Evolutionary conservation across 495 filamentous ascomycete genomes (phyloP), one percentile per base, ranked within the genome.

Genomic region (Neurospora sp.): DNA sequence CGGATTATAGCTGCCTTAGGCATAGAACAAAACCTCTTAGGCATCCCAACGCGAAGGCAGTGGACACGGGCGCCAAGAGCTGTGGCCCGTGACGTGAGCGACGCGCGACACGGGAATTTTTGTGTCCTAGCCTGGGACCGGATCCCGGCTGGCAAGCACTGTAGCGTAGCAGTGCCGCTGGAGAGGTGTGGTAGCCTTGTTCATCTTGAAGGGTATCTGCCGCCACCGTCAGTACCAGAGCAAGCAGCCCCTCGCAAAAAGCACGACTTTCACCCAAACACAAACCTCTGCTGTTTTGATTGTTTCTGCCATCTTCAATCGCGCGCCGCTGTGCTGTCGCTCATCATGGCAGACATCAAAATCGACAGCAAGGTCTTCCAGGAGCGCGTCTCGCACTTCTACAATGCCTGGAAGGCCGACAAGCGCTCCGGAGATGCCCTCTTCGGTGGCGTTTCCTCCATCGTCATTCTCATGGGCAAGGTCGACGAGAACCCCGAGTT

Each of bases 291-390:
- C 72, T 70, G 42, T 40, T 69, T 69, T 73, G 45, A 72, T 73
- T 43, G 72, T 70, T 48, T 69, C 73, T 71, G 74, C 74, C 76
- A 79, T 80, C 75, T 73, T 72, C 78, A 75, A 76, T 76, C 70
- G 75, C 69, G 77, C 77, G 75, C 73, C 76, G 73, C 42, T 19
- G 54, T 69, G 73, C 74, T 74, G 78, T 77, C 80, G 77, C 74
- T 70, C 80, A 85, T 78, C 78, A 89, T 89, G 87, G 85, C 84
- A 73, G 86, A 88, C 74, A 89, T 98, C 84, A 91, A 91, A 80
- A 97, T 99, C 84, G 94, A 98, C 85, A 92, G 91, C 83, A 90
- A 89, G 80, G 84, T 88, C 79, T 99, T 99, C 84, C 94, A 96
- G 81, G 93, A 93, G 84, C 96, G 94, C 79, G 87, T 98, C 70